Evolutionary conservation across 2,329 filamentous ascomycete genomes (phyloP), one percentile per base, ranked within the genome.

Genomic region (Penicillium olsonii): DNA sequence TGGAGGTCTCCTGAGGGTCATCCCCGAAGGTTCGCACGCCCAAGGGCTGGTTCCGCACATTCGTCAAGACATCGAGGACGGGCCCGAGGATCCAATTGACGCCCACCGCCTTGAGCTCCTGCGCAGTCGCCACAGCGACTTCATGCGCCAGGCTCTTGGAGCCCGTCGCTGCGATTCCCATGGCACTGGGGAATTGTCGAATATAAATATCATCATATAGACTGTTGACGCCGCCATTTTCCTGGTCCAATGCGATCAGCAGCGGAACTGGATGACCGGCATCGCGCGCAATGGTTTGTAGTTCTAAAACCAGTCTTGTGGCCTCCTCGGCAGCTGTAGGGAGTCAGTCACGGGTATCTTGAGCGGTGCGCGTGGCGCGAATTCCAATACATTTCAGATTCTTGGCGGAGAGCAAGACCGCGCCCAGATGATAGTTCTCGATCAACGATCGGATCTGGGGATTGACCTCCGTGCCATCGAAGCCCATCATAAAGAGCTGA

Each of bases 201-300:
- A 97, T 92, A 68, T 92, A 94, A 64, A 94, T 90, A 61, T 96
- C 91, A 68, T 97, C 92, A 65, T 95, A 96, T 2, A 97, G 81
- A 72, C 90, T 96, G 75, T 96, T 97, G 69, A 96, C 92, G 3
- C 92, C 92, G 56, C 94, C 94, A 83, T 99, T 97, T 70, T 99
- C 94, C 68, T 99, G 94, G 67, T 97, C 94, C 31, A 97, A 77
- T 33, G 88, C 92, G 61, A 99, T 96, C 46, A 95, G 78, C 15
- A 99, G 76, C 2, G 94, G 94, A 2, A 92, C 87, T 3, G 88
- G 87, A 70, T 97, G 92, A 17, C 92, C 92, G 52, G 92, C 87
- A 71, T 95, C 83, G 66, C 90, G 88, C 31, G 94, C 94, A 66
- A 95, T 92, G 42, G 86, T 91, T 72, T 99, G 94, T 37, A 99